Conservation (phyloP, 345 rosid species). For the Populus tremula region DNA sequence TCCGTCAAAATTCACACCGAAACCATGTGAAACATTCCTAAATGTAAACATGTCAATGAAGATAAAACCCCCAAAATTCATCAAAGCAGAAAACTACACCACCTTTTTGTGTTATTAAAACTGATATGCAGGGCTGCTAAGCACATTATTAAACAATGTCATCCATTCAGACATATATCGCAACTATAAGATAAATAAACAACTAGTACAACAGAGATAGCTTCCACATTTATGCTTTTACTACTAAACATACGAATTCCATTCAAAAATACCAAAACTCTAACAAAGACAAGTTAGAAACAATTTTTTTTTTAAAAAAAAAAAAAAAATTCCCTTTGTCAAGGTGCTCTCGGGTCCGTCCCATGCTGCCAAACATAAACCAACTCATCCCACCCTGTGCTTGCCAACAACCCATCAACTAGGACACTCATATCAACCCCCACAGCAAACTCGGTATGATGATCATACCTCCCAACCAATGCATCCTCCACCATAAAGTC, state of each 20-base stretch:
- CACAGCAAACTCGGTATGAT: constrained; percentile 80
- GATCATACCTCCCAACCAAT: constrained; percentile 72
- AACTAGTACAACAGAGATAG: not conserved
- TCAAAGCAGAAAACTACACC: not conserved
- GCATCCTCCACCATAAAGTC: constrained; percentile 92
- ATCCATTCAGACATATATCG: not conserved
- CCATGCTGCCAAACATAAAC: constrained; percentile 95
- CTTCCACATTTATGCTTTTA: not conserved
- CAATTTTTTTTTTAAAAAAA: not conserved
- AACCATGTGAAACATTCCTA: not conserved
- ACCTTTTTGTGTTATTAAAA: constrained; percentile 3
- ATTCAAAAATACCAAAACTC: not conserved
- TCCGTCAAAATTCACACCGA: not conserved
- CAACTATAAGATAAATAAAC: not conserved
- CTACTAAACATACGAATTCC: not conserved
- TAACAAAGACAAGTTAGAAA: not conserved
- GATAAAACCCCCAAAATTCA: not conserved
- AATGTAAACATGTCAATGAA: not conserved
- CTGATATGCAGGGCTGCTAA: constrained; percentile 7
- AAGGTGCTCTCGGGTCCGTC: constrained; percentile 78
- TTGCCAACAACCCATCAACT: constrained; percentile 84
- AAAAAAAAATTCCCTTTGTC: constrained; percentile 13
- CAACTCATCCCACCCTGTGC: constrained; percentile 93
- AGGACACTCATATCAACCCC: constrained; percentile 93
- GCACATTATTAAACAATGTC: not conserved